Conservation (phyloP, 768 basidiomycete species). For the Termitomyces sp. region DNA sequence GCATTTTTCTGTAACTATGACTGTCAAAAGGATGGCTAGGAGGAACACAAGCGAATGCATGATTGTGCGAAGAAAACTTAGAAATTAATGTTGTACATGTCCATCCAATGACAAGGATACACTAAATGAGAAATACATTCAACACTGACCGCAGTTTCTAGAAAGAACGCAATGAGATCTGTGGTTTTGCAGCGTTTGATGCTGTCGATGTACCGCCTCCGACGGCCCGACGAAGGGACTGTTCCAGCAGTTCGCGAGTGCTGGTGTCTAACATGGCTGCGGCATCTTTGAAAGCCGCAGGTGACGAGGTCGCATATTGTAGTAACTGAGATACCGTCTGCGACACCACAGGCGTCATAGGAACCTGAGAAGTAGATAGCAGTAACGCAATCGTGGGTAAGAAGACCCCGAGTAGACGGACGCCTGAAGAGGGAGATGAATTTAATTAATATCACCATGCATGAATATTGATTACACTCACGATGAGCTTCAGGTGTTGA, state of each 20-base stretch:
- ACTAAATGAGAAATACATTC: background rate
- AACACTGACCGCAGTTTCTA: conserved; percentile 19
- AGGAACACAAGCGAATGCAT: background rate
- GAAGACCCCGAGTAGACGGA: conserved; percentile 63
- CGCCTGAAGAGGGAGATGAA: conserved; percentile 39
- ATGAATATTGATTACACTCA: conserved; percentile 30
- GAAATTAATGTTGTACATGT: background rate
- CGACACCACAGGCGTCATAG: conserved; percentile 43
- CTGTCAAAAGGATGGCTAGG: background rate
- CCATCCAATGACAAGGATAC: background rate
- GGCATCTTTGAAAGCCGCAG: conserved; percentile 82
- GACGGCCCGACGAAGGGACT: conserved; percentile 73
- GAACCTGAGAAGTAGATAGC: conserved; percentile 46
- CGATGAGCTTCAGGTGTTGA: conserved; percentile 57
- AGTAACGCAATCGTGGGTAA: conserved; percentile 75
- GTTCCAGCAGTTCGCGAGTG: conserved; percentile 64
- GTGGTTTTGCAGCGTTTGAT: conserved; percentile 53
- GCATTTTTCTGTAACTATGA: background rate
- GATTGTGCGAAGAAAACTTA: background rate
- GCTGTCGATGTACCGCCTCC: conserved; percentile 35
- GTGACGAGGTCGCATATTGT: conserved; percentile 64
- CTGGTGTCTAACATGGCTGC: conserved; percentile 60
- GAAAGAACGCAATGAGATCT: conserved; percentile 76
- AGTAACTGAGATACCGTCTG: conserved; percentile 68
- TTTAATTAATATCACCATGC: background rate